A percentile compares a stretch with the other conserved stretches of the same genome.
Conservation (phyloP, 2,329 filamentous ascomycete species). For the Bipolaris sorokiniana region DNA sequence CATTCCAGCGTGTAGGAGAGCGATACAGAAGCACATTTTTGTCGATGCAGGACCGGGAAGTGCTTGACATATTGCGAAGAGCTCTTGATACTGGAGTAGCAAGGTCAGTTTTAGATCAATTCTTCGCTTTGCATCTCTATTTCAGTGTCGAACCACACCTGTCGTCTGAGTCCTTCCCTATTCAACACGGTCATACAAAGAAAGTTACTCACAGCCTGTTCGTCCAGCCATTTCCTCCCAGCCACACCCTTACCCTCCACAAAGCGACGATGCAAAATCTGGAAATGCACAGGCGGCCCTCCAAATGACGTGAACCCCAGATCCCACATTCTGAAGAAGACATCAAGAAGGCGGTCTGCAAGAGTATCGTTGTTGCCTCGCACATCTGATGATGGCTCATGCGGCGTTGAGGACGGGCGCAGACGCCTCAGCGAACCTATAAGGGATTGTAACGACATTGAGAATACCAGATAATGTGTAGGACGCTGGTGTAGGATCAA, state of each 20-base stretch:
- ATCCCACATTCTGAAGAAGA: slow-evolving; percentile 57
- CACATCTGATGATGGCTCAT: slow-evolving; percentile 6
- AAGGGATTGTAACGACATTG: slow-evolving; percentile 29
- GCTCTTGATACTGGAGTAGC: slow-evolving; percentile 66
- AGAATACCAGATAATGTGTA: not conserved
- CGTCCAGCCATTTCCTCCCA: slow-evolving; percentile 69
- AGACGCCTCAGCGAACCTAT: slow-evolving; percentile 30
- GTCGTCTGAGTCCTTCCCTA: not conserved
- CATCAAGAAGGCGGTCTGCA: slow-evolving; percentile 33
- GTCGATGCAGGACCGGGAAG: slow-evolving; percentile 72
- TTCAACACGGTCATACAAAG: not conserved
- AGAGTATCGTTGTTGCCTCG: slow-evolving; percentile 30
- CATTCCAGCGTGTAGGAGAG: slow-evolving; percentile 67
- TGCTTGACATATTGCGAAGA: slow-evolving; percentile 72
- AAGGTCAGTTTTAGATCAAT: not conserved
- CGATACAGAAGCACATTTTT: slow-evolving; percentile 74
- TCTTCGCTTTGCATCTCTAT: not conserved
- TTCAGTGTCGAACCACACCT: not conserved
- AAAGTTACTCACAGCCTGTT: slow-evolving; percentile 62
- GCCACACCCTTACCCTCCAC: slow-evolving; percentile 59
- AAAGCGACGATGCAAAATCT: slow-evolving; percentile 68
- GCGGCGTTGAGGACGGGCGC: slow-evolving; percentile 9
- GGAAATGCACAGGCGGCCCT: slow-evolving; percentile 72
- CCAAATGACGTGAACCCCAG: slow-evolving; percentile 71
- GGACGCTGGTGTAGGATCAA: not conserved